These are phyloP conservation scores for Alopecurus myosuroides DNA, from an alignment of 176 grass and related monocot species.

Conservation along the genomic window DNA sequence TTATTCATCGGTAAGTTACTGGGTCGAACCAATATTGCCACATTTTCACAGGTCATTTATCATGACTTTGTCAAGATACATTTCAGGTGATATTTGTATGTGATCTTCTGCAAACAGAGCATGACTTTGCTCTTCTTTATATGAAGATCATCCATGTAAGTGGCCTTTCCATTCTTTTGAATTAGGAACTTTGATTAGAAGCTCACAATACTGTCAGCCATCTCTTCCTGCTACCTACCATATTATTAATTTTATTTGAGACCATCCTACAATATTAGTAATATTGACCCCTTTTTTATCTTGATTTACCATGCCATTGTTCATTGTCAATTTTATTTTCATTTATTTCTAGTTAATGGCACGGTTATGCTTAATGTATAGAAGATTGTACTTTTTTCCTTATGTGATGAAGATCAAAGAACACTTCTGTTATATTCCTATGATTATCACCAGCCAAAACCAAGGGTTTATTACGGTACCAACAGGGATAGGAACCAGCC, in stretches of 20 bases:
- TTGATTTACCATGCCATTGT: background rate
- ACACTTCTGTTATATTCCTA: background rate
- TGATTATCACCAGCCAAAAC: background rate
- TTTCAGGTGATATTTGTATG: conserved; percentile 74
- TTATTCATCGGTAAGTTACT: conserved; percentile 61
- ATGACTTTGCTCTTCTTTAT: conserved; percentile 52
- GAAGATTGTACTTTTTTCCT: background rate
- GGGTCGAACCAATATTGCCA: background rate
- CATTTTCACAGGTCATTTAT: background rate
- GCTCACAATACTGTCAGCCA: background rate
- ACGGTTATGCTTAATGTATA: background rate
- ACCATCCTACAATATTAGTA: background rate
- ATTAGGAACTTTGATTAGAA: no score
- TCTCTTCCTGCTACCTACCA: background rate
- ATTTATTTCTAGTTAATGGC: background rate
- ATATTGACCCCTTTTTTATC: background rate
- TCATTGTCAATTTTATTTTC: background rate
- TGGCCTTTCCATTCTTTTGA: no score
- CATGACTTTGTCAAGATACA: background rate
- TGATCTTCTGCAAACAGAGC: conserved; percentile 50
- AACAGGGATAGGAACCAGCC: background rate
- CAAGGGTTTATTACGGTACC: background rate
- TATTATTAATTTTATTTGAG: background rate
- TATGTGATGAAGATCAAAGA: background rate
- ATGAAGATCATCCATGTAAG: conserved; percentile 80